Conservation (phyloP, 768 basidiomycete genomes). For the Fibroporia radiculosa region DNA sequence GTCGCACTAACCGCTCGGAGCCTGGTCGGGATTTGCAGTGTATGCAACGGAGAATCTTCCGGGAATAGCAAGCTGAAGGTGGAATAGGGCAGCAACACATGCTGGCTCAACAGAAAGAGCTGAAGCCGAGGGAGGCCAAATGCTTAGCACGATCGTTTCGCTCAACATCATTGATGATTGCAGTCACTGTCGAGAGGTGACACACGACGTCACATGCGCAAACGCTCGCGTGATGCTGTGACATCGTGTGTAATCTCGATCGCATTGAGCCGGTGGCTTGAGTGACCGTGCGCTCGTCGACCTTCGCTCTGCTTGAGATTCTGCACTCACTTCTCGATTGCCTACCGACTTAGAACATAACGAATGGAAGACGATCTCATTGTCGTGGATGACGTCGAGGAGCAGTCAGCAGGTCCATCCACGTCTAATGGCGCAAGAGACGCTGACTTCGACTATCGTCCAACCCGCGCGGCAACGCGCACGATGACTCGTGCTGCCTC, state of each 20-base stretch:
- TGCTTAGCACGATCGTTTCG: conserved; percentile 32
- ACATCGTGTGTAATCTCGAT: not conserved
- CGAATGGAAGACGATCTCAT: conserved; percentile 18
- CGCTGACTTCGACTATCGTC: conserved; percentile 9
- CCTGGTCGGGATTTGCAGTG: conserved; percentile 61
- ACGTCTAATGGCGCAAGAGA: not conserved
- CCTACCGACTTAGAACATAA: not conserved
- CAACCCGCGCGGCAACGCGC: conserved; percentile 10
- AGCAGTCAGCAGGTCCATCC: conserved; percentile 7
- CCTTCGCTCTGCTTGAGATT: not conserved
- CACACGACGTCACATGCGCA: too few relatives aligned
- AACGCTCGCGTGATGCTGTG: too few relatives aligned
- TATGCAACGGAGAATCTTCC: conserved; percentile 57
- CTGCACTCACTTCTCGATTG: not conserved
- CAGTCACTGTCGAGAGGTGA: too few relatives aligned
- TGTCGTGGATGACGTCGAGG: conserved; percentile 22
- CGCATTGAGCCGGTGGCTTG: not conserved
- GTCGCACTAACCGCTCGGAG: conserved; percentile 58
- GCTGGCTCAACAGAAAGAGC: conserved; percentile 60
- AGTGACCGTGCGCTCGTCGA: not conserved
- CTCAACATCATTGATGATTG: not conserved
- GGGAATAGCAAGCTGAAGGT: conserved; percentile 61
- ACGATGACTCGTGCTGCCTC: conserved; percentile 12
- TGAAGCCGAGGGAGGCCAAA: conserved; percentile 66
- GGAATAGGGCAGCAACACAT: conserved; percentile 58